Evolutionary conservation across 1,139 yeast genomes (phyloP).

Genomic region (Suhomyces panamericanus): DNA sequence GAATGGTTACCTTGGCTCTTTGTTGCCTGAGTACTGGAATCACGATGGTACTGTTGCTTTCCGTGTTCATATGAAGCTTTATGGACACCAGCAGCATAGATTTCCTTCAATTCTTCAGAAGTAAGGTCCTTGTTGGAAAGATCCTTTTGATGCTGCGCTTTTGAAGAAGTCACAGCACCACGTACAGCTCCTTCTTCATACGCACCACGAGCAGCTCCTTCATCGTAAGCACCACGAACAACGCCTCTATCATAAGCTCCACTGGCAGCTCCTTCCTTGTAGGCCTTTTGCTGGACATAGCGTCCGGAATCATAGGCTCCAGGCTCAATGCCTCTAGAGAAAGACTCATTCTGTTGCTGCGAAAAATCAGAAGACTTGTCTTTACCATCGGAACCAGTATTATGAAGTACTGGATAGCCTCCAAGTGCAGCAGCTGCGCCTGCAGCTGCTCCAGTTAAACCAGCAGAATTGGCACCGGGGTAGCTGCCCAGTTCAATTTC

Average conservation of each 20-base stretch:
- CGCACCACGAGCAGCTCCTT: neutral
- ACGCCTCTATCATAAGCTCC: neutral
- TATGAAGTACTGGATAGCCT: too few species aligned
- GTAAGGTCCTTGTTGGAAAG: constrained; percentile 1
- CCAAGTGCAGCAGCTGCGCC: constrained; percentile 7
- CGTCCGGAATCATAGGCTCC: constrained; percentile 2
- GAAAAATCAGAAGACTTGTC: neutral
- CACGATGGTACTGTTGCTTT: neutral
- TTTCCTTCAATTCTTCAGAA: constrained; percentile 4
- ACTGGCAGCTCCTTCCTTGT: neutral
- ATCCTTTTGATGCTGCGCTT: neutral
- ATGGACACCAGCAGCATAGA: constrained; percentile 17
- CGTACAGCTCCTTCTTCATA: constrained; percentile 1
- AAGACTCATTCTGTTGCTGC: constrained; percentile 4
- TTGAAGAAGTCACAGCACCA: neutral
- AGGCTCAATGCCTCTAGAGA: constrained; percentile 1
- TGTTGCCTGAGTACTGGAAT: neutral
- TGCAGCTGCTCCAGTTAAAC: constrained; percentile 11
- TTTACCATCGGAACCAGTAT: neutral
- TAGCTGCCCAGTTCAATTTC: too few species aligned
- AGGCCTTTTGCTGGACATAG: neutral
- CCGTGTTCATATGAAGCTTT: constrained; percentile 21
- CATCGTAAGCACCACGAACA: constrained; percentile 1
- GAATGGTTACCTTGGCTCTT: neutral
- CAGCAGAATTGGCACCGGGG: neutral